Base-by-base conservation (phyloP, 2,329 filamentous ascomycete genomes). In the Beauveria sp. region DNA sequence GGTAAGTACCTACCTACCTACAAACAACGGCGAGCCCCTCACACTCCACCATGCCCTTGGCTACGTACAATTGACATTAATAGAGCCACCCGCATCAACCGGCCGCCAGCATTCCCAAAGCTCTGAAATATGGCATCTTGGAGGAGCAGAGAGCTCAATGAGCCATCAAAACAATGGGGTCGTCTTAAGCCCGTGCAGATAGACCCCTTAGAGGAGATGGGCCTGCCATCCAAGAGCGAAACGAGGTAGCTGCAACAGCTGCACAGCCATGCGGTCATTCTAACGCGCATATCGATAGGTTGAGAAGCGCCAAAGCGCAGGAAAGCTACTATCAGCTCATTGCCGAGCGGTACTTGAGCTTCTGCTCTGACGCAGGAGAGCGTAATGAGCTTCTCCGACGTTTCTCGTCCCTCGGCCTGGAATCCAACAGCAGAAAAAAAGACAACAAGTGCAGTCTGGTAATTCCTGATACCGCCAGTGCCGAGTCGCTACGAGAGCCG, bases 201-300 rank as follows among this genome's bases (percentile, higher is more conserved):
- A 61, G 92, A 97, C 72, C 84, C 90, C 16, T 79, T 97, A 30
- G 90, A 96, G 67, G 83, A 80, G 63, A 89, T 96, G 66, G 92
- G 93, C 2, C 81, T 96, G 65, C 91, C 91, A 5, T 96, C 92
- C 2, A 97, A 96, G 71, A 93, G 93, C 57, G 93, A 97, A 73
- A 89, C 82, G 53, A 88, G 89, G 92, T 93, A 79, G 22, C 26
- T 51, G 26, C 59, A 14, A 20, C 7, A 5, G 24, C 34, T 7
- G 16, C 44, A 70, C 62, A 28, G 12, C 16, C 34, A 44, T 16
- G 26, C 34, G 46, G 57, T 68, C 44, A 62, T 26, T 52, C 44
- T 61, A 40, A 50, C 54, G 54, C 22, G 16, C 30, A 20, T 37
- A 26, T 26, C 54, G 9, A 1, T 28, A 91, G 89, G 68, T 77